phyloP scores from a whole-genome alignment of 1,284 basidiomycete genomes.

The Leccinum ponderosum region DNA sequence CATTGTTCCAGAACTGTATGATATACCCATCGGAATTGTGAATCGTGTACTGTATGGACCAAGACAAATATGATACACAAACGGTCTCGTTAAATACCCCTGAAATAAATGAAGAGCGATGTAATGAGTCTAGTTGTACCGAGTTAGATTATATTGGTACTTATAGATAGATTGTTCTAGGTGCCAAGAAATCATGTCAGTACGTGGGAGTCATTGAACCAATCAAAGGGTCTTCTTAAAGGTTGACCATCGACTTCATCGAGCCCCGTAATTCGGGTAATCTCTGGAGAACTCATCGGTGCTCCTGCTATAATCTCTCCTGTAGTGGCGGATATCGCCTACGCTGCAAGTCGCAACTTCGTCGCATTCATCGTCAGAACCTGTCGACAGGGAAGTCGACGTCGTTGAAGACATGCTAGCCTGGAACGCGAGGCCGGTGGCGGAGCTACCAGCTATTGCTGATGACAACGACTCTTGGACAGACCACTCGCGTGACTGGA shows the following conservation, averaged over 20 bases:
- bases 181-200: slow-evolving; percentile 15
- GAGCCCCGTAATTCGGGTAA: slow-evolving; percentile 12
- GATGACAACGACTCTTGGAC: slow-evolving; percentile 18
- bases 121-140: slow-evolving; percentile 3
- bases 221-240: background rate
- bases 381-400: slow-evolving; percentile 24
- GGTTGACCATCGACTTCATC: slow-evolving; percentile 4
- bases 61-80: slow-evolving; percentile 15
- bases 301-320: slow-evolving; percentile 9
- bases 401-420: slow-evolving; percentile 29
- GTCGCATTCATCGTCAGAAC: slow-evolving; percentile 32
- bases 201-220: slow-evolving; percentile 4
- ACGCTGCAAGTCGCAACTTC: slow-evolving; percentile 7
- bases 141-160: slow-evolving; percentile 12
- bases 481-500: slow-evolving; percentile 25
- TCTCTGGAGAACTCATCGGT: slow-evolving; percentile 16
- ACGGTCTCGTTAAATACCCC: slow-evolving; percentile 25
- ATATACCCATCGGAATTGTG: slow-evolving; percentile 80
- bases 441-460: slow-evolving; percentile 14
- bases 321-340: slow-evolving; percentile 4
- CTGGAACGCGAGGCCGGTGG: slow-evolving; percentile 21
- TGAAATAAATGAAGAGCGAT: slow-evolving; percentile 10
- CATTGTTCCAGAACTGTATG: slow-evolving; percentile 66
- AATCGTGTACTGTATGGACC: slow-evolving; percentile 66
- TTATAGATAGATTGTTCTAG: slow-evolving; percentile 9